phyloP scores from a whole-genome alignment of 495 filamentous ascomycete genomes.

The Aspergillus conjunctus region DNA sequence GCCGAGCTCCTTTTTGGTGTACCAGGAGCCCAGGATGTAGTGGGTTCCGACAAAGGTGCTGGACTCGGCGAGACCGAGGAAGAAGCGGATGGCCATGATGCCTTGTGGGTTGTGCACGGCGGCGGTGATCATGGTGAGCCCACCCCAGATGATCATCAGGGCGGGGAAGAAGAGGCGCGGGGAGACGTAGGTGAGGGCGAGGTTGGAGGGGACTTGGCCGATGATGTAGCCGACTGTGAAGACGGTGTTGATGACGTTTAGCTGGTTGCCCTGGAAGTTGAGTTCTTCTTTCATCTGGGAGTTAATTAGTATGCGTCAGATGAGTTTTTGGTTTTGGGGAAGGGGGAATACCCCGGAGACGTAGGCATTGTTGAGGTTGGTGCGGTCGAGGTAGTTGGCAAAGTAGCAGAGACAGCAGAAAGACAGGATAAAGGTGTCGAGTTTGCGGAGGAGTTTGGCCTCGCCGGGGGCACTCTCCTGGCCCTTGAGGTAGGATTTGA shows the following conservation, averaged over 20 bases:
- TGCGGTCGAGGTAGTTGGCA: slow-evolving; percentile 54
- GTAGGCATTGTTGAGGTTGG: slow-evolving; percentile 66
- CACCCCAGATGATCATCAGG: slow-evolving; percentile 64
- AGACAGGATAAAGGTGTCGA: slow-evolving; percentile 65
- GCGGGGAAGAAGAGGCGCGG: slow-evolving; percentile 62
- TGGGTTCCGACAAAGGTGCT: slow-evolving; percentile 65
- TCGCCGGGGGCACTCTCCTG: slow-evolving; percentile 17
- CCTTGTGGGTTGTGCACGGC: slow-evolving; percentile 48
- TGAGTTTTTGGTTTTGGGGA: too few relatives aligned
- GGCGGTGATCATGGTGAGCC: slow-evolving; percentile 61
- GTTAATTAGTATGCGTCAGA: too few relatives aligned
- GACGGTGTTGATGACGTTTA: slow-evolving; percentile 60
- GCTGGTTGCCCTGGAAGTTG: slow-evolving; percentile 56
- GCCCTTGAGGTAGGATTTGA: slow-evolving; percentile 17
- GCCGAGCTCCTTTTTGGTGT: slow-evolving; percentile 63
- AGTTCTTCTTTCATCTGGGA: slow-evolving; percentile 61
- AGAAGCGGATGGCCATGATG: slow-evolving; percentile 71
- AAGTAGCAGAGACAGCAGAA: slow-evolving; percentile 67
- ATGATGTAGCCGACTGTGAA: slow-evolving; percentile 53
- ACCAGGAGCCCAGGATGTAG: slow-evolving; percentile 70
- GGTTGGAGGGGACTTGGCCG: slow-evolving; percentile 60
- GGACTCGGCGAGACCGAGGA: slow-evolving; percentile 62
- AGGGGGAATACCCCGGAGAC: slow-evolving; percentile 47
- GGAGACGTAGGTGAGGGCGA: slow-evolving; percentile 59
- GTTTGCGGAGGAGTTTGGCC: slow-evolving; percentile 29